These are phyloP conservation scores for Malassezia nana DNA, from an alignment of 1,284 basidiomycete species.

Conservation along the genomic window DNA sequence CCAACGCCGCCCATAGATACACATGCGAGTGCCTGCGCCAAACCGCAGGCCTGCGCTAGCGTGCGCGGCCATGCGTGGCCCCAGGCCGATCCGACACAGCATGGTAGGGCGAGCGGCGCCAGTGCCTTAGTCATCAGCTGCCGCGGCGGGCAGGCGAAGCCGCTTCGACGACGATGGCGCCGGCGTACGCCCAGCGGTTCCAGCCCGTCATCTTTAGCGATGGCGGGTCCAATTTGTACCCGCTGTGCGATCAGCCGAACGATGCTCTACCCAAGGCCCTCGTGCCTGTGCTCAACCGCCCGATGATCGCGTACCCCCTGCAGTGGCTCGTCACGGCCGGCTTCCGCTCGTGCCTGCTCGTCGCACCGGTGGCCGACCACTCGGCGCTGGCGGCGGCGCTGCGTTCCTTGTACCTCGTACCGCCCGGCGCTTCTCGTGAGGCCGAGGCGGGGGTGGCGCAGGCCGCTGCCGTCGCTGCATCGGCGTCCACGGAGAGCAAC, in stretches of 20 bases:
- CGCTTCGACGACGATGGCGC: conserved; percentile 1
- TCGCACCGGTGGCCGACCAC: conserved; percentile 41
- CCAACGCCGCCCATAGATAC: not conserved
- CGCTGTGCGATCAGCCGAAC: conserved; percentile 28
- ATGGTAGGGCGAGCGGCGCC: not conserved
- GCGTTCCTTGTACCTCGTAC: conserved; percentile 32
- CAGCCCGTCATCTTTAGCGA: conserved; percentile 45
- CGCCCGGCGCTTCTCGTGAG: conserved; percentile 21
- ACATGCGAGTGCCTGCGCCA: too few species aligned
- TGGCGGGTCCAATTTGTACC: conserved; percentile 39
- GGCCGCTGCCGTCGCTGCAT: conserved; percentile 18
- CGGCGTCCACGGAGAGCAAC: conserved; percentile 24
- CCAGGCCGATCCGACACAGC: not conserved
- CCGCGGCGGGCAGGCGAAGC: not conserved
- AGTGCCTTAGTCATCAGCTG: not conserved
- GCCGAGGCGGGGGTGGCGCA: conserved; percentile 8
- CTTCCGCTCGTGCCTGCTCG: conserved; percentile 31
- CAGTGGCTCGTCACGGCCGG: conserved; percentile 41
- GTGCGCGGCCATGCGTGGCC: not conserved
- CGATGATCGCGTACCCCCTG: conserved; percentile 40
- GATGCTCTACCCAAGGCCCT: conserved; percentile 36
- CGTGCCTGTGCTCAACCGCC: conserved; percentile 44
- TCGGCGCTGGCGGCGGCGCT: conserved; percentile 30
- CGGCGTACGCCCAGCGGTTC: conserved; percentile 24
- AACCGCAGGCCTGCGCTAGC: not conserved